phyloP scores from a whole-genome alignment of 2,329 filamentous ascomycete species.

The Botrytis fragariae region DNA sequence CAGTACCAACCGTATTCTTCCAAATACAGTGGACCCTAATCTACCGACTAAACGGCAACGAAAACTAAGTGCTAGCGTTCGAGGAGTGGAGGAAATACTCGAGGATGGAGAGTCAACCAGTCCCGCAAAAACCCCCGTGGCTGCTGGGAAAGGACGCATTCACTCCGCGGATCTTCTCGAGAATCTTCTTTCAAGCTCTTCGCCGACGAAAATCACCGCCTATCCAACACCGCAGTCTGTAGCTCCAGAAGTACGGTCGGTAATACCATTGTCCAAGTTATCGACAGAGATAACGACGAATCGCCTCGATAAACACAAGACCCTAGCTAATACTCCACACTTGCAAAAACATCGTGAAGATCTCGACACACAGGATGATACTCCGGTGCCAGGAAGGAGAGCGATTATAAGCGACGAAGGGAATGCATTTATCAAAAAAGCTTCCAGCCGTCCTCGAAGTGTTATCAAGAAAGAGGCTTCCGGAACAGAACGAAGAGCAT shows the following conservation, averaged over 20 bases:
- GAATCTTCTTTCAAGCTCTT: constrained; percentile 24
- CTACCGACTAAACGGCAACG: constrained; percentile 26
- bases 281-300: neutral
- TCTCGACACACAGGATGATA: neutral
- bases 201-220: neutral
- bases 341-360: neutral
- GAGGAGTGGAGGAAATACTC: constrained; percentile 25
- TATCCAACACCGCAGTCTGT: constrained; percentile 1
- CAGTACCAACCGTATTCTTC: constrained; percentile 34
- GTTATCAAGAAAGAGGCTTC: neutral
- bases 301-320: neutral
- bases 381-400: neutral
- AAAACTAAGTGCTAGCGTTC: constrained; percentile 20
- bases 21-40: constrained; percentile 27
- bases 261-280: neutral
- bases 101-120: constrained; percentile 31
- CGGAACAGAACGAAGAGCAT: neutral
- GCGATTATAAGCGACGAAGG: neutral
- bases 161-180: constrained; percentile 17
- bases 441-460: neutral
- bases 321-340: neutral
- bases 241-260: constrained; percentile 2
- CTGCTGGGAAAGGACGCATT: neutral
- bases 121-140: neutral
- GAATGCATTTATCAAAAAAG: neutral